These are phyloP conservation scores for Trichocladium uniseriatum DNA, from an alignment of 495 filamentous ascomycete genomes.

Conservation along the genomic window DNA sequence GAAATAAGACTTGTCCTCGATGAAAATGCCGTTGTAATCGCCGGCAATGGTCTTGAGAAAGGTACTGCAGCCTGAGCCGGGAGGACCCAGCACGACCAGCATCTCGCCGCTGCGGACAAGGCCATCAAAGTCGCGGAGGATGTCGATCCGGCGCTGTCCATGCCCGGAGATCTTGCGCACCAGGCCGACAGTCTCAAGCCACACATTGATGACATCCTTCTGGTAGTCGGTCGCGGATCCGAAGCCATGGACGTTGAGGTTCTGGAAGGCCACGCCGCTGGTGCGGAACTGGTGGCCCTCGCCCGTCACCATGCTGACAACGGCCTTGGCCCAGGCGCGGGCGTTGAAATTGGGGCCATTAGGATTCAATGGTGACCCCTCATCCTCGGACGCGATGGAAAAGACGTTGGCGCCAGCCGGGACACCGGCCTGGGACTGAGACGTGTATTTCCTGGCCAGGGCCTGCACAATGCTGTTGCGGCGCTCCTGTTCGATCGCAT, in stretches of 20 bases:
- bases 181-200: constrained; percentile 44
- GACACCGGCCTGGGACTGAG: constrained; percentile 29
- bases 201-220: constrained; percentile 60
- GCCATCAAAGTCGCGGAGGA: constrained; percentile 69
- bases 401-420: constrained; percentile 28
- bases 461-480: constrained; percentile 37
- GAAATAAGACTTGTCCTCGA: constrained; percentile 55
- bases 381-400: constrained; percentile 21
- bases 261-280: constrained; percentile 47
- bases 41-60: constrained; percentile 73
- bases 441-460: constrained; percentile 37
- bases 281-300: constrained; percentile 39
- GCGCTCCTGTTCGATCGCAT: constrained; percentile 30
- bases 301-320: constrained; percentile 38
- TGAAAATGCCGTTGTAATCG: constrained; percentile 62
- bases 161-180: constrained; percentile 40
- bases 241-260: constrained; percentile 69
- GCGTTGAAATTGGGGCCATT: constrained; percentile 43
- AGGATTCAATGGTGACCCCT: constrained; percentile 44
- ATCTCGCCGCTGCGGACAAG: constrained; percentile 71
- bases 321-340: constrained; percentile 46
- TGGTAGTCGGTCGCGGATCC: constrained; percentile 73
- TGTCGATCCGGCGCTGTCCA: constrained; percentile 59
- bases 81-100: constrained; percentile 68
- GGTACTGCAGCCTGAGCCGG: constrained; percentile 70